Conservation (phyloP, 305 asterid species). For the Fraxinus paxiana region DNA sequence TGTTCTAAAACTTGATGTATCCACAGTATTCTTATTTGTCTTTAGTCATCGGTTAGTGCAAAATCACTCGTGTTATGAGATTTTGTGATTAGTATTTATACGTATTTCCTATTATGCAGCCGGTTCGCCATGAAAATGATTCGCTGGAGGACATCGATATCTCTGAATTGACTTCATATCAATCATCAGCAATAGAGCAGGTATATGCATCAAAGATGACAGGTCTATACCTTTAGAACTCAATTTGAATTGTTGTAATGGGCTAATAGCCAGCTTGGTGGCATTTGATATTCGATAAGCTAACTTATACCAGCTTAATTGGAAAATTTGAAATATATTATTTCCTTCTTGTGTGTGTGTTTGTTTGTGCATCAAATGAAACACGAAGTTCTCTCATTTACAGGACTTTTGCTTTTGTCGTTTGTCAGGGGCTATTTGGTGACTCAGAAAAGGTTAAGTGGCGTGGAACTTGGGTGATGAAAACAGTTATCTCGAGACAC, state of each 20-base stretch:
- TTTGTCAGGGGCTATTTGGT: constrained; percentile 46
- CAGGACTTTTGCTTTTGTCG: neutral
- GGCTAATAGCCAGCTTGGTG: neutral
- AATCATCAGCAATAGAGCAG: constrained; percentile 40
- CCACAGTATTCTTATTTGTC: neutral
- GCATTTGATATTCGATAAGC: neutral
- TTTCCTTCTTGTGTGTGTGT: neutral
- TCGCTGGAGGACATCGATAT: constrained; percentile 48
- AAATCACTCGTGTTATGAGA: neutral
- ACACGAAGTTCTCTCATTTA: neutral
- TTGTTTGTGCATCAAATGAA: neutral
- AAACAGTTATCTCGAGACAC: constrained; percentile 49
- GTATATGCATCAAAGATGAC: constrained; percentile 13
- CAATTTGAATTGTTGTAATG: neutral
- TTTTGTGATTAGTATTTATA: neutral
- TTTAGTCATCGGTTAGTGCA: neutral
- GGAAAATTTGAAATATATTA: neutral
- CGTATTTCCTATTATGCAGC: constrained; percentile 31
- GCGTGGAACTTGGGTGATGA: constrained; percentile 70
- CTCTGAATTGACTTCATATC: constrained; percentile 46
- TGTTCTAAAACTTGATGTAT: neutral
- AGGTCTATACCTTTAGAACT: neutral
- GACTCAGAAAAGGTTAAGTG: constrained; percentile 55
- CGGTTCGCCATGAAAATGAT: constrained; percentile 46
- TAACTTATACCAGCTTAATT: neutral